phyloP scores from a whole-genome alignment of 2,329 filamentous ascomycete species.

The Botrytis paeoniae region DNA sequence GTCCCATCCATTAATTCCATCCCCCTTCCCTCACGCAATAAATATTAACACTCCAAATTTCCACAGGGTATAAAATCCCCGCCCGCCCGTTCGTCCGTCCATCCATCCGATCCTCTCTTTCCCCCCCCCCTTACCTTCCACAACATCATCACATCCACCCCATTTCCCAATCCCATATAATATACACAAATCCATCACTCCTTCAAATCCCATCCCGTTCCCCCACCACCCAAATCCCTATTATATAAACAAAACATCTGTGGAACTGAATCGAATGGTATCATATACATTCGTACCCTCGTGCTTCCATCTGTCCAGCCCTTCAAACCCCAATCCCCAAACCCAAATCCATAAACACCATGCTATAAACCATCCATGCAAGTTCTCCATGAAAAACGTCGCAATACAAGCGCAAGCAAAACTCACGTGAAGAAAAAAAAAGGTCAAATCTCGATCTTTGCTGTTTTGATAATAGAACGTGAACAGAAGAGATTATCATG shows the following conservation, averaged over 20 bases:
- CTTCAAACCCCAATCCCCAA: neutral
- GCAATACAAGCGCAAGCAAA: neutral
- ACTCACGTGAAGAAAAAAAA: neutral
- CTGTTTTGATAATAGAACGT: neutral
- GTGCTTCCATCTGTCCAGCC: neutral
- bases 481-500: neutral
- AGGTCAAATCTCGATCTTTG: neutral
- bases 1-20: neutral
- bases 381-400: neutral
- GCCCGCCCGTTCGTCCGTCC: no score
- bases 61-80: slow-evolving; percentile 13
- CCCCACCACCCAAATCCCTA: slow-evolving; percentile 3
- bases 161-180: neutral
- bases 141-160: neutral
- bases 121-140: neutral
- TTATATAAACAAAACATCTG: slow-evolving; percentile 7
- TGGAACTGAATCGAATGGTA: neutral
- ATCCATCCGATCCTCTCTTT: neutral
- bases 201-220: neutral
- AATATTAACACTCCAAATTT: neutral
- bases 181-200: slow-evolving; percentile 1
- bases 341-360: neutral
- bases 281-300: slow-evolving; percentile 6
- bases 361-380: slow-evolving; percentile 5
- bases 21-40: neutral